These are phyloP conservation scores for Lepiota brunneoincarnata DNA, from an alignment of 768 basidiomycete species.

Conservation along the genomic window DNA sequence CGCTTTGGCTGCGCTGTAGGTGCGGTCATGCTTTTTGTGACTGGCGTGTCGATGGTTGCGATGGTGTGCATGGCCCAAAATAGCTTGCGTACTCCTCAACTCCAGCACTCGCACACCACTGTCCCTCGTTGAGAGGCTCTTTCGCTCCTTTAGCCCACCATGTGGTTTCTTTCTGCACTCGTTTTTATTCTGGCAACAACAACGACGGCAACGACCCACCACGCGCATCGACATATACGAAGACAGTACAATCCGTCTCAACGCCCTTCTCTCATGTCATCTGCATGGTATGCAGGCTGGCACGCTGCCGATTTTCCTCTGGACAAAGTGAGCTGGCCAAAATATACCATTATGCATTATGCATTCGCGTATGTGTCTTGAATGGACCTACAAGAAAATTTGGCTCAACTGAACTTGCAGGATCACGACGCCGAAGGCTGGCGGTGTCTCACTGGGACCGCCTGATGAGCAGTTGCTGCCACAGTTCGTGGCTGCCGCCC, in stretches of 20 bases:
- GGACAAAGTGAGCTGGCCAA: conserved; percentile 43
- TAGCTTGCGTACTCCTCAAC: background rate
- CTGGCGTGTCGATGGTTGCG: conserved; percentile 7
- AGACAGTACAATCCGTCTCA: conserved; percentile 3
- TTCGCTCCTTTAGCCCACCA: background rate
- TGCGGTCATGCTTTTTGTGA: background rate
- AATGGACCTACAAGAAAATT: background rate
- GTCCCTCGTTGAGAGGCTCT: background rate
- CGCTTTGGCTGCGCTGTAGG: no score
- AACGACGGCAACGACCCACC: background rate
- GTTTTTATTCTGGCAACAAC: conserved; percentile 13
- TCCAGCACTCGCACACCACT: no score
- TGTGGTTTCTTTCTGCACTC: background rate
- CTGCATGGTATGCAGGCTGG: conserved; percentile 51
- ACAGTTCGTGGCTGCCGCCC: conserved; percentile 50
- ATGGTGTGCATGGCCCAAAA: conserved; percentile 2
- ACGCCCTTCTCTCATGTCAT: conserved; percentile 20
- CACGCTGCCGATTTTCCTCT: conserved; percentile 40
- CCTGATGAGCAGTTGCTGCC: conserved; percentile 49
- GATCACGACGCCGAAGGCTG: conserved; percentile 37
- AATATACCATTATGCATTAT: conserved; percentile 55
- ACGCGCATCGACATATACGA: conserved; percentile 11
- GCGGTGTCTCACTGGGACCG: conserved; percentile 28
- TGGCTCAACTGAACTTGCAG: conserved; percentile 18
- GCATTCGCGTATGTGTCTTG: conserved; percentile 53